phyloP scores from a whole-genome alignment of 2,329 filamentous ascomycete genomes.

The Ilyonectria mors-panacis region DNA sequence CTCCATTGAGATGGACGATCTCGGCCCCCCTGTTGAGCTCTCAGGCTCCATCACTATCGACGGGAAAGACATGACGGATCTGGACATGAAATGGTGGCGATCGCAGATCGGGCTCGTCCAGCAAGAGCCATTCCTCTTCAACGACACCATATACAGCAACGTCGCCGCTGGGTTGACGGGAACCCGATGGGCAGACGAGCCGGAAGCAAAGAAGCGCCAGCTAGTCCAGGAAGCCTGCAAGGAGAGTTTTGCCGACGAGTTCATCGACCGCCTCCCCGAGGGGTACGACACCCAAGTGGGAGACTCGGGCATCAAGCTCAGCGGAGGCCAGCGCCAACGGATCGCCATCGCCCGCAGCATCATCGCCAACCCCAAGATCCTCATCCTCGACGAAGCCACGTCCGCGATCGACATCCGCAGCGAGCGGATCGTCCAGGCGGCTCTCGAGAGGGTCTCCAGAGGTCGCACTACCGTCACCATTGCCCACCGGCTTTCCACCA shows the following conservation, averaged over 20 bases:
- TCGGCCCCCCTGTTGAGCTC: conserved; percentile 62
- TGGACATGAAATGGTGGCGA: conserved; percentile 76
- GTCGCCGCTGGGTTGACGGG: conserved; percentile 72
- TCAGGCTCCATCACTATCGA: conserved; percentile 65
- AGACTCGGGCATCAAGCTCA: conserved; percentile 82
- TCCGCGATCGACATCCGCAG: conserved; percentile 72
- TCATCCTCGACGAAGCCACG: conserved; percentile 85
- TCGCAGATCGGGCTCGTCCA: conserved; percentile 76
- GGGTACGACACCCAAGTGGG: conserved; percentile 83
- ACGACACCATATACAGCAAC: conserved; percentile 75
- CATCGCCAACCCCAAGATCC: conserved; percentile 77
- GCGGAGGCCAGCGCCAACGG: conserved; percentile 87
- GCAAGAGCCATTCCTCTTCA: conserved; percentile 79
- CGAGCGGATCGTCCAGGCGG: conserved; percentile 74
- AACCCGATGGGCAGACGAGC: conserved; percentile 65
- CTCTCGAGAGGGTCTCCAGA: conserved; percentile 72
- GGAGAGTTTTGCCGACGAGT: conserved; percentile 79
- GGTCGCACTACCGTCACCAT: conserved; percentile 81
- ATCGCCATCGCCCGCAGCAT: conserved; percentile 84
- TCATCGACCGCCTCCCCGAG: conserved; percentile 76
- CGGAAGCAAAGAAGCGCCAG: conserved; percentile 69
- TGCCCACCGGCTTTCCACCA: conserved; percentile 81
- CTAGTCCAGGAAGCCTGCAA: conserved; percentile 75
- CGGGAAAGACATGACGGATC: conserved; percentile 66
- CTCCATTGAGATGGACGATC: conserved; percentile 47